Conservation (phyloP, 2,329 filamentous ascomycete genomes). For the Lachnellula cervina region DNA sequence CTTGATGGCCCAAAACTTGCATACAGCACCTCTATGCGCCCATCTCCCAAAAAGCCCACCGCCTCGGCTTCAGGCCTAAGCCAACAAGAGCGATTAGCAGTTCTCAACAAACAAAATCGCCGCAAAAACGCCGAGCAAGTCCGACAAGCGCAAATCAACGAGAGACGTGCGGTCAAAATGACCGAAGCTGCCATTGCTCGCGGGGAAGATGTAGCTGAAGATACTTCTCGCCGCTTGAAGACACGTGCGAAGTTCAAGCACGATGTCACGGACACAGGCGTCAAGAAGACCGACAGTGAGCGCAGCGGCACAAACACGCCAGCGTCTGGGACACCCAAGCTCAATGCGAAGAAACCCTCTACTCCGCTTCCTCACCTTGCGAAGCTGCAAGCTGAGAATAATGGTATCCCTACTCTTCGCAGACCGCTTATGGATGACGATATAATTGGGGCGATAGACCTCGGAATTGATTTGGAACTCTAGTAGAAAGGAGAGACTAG, state of each 20-base stretch:
- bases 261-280: slow-evolving; percentile 48
- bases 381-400: slow-evolving; percentile 43
- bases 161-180: slow-evolving; percentile 60
- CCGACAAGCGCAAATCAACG: slow-evolving; percentile 83
- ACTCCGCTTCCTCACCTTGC: slow-evolving; percentile 46
- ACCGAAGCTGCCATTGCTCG: slow-evolving; percentile 57
- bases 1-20: slow-evolving; percentile 66
- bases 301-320: slow-evolving; percentile 49
- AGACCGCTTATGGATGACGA: slow-evolving; percentile 85
- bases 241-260: slow-evolving; percentile 65
- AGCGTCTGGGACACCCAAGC: slow-evolving; percentile 40
- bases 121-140: slow-evolving; percentile 81
- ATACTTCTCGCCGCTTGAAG: slow-evolving; percentile 57
- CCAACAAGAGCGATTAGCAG: slow-evolving; percentile 77
- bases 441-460: slow-evolving; percentile 80
- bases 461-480: slow-evolving; percentile 82
- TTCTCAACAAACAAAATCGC: slow-evolving; percentile 80
- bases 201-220: slow-evolving; percentile 56
- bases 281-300: slow-evolving; percentile 46
- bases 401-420: slow-evolving; percentile 61
- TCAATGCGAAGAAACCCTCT: slow-evolving; percentile 38
- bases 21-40: slow-evolving; percentile 61
- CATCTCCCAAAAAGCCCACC: slow-evolving; percentile 45
- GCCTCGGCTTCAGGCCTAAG: slow-evolving; percentile 44
- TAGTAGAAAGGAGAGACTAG: slow-evolving; percentile 2